Evolutionary conservation across 2,329 filamentous ascomycete species (phyloP), one percentile per base, ranked within the genome.

Genomic region (Pyricularia sp.): DNA sequence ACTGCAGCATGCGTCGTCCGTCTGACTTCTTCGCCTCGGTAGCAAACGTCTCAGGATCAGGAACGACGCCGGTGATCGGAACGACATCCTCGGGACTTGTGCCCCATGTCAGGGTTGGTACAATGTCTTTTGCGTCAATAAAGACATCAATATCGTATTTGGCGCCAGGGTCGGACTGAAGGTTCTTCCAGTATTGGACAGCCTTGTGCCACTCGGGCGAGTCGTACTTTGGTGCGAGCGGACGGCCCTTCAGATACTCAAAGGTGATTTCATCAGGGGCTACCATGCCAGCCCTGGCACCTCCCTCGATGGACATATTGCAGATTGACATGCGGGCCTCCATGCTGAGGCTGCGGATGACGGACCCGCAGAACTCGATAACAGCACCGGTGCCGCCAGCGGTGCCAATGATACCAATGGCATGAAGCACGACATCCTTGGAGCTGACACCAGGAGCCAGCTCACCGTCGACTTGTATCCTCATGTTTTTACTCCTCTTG

Each of bases 301-400:
- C 94, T 70, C 84, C 94, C 81, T 99, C 94, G 70, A 97, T 97
- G 16, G 93, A 92, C 94, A 97, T 97, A 81, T 99, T 99, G 82
- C 94, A 97, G 75, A 99, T 96, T 68, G 93, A 97, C 94, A 99
- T 97, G 70, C 94, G 87, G 59, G 93, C 94, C 78, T 97, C 94
- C 85, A 99, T 96, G 77, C 91, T 96, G 71, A 97, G 82, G 67
- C 78, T 79, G 70, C 91, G 87, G 74, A 99, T 97, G 67, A 94
- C 91, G 63, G 93, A 96, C 66, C 94, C 94, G 74, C 92, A 96
- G 81, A 93, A 99, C 80, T 99, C 94, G 72, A 99, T 97, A 69
- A 97, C 94, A 64, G 89, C 88, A 67, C 93, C 93, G 65, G 89
- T 97, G 71, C 94, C 94, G 75, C 93, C 94, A 67, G 94, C 94